Evolutionary conservation across 1,284 basidiomycete species (phyloP), one percentile per base, ranked within the genome.

Genomic region (Bjerkandera adusta): DNA sequence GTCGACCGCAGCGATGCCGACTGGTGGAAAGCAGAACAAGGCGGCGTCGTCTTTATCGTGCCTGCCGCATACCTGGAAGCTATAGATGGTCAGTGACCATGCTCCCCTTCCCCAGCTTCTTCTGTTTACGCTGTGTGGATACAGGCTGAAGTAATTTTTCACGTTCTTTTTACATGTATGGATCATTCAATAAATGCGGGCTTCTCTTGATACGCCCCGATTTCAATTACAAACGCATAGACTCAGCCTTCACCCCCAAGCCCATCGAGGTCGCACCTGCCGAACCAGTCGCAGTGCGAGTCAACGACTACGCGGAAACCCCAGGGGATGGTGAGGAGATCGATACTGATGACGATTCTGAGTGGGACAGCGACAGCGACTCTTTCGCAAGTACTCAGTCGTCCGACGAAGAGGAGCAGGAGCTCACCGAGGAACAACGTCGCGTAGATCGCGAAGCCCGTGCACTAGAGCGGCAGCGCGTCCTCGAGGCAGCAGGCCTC

Each of bases 1-100:
- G 77, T 97, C 46, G 94, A 97, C 62, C 77, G 71, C 44, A 77
- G 75, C 48, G 93, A 95, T 56, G 72, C 72, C 41, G 89, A 92
- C 61, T 97, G 94, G 94, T 97, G 90, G 89, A 96, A 94, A 71
- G 86, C 85, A 27, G 92, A 95, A 68, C 79, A 81, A 62, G 79
- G 78, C 47, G 92, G 92, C 27, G 68, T 83, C 50, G 82, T 95
- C 49, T 89, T 89, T 69, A 83, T 94, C 59, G 91, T 94, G 3
- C 94, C 94, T 37, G 90, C 92, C 33, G 81, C 85, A 15, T 97
- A 96, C 63, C 66, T 97, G 63, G 89, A 95, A 66, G 65, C 87
- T 57, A 72, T 75, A 58, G 83, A 86, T 78, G 90, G 91, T 93
- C 85, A 92, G 90, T 93, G 66, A 52, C 53, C 24, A 40, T n/a